Base-by-base conservation (phyloP, 306 rosid genomes). In the Arachis hypogaea region DNA sequence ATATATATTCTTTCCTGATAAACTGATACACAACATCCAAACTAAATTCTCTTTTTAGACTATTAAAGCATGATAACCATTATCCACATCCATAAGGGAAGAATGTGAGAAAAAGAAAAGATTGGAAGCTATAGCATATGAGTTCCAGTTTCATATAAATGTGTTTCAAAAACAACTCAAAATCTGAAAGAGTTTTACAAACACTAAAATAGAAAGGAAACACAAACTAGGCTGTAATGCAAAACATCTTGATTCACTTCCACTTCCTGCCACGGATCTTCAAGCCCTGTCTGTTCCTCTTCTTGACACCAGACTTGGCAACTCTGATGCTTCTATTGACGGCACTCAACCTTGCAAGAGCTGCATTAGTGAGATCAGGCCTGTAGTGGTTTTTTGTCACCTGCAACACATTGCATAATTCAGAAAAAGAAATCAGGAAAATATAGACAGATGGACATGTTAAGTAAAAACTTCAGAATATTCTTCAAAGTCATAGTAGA, bases 231-330 rank as follows among this genome's bases (percentile, higher is more conserved):
- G 55, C 33, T 59, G 9, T 69, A 60, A 45, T 73, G 81, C 50
- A 66, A 45, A 7, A 14, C 46, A 7, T 7, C 72, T 61, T 11
- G 46, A 43, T 22, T 49, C 28, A 14, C 11, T 7, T 78, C 81
- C 66, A 76, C 67, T 76, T 79, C 73, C 70, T 79, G 36, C 83
- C 85, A 66, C 4, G 46, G 43, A 69, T 51, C 77, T 50, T 87
- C 72, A 77, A 71, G 6, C 83, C 90, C 71, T 89, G 97, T 64
- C 97, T 89, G 84, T 89, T 90, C 81, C 91, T 93, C 91, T 93
- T 93, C 93, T 91, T 90, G 18, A 66, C 93, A 57, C 99, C 99
- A 36, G 99, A 94, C 83, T 94, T 94, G 3, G 93, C 82, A 60
- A 94, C 92, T 81, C 74, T 94, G 42, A 94, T 95, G 88, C 99